Base-by-base conservation (phyloP, 371 early-diverging fungal species). In the Mucor piriformis region DNA sequence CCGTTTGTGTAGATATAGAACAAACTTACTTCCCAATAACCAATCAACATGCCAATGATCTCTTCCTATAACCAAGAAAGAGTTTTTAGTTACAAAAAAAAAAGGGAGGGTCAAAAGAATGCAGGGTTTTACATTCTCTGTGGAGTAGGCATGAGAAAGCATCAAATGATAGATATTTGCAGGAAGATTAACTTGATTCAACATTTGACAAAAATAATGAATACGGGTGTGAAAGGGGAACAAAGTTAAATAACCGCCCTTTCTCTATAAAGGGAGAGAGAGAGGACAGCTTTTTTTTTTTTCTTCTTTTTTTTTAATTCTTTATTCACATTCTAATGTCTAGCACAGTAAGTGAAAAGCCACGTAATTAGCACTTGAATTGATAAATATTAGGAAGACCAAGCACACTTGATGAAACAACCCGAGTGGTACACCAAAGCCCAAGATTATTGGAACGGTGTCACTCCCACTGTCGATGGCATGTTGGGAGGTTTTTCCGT, bases 401-500 rank as follows among this genome's bases (percentile, higher is more conserved):
- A 44, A 16, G 32, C 40, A 4, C 38, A 60, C 23, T 33, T 70
- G 23, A 74, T 76, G 73, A 48, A 64, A 20, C 57, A 70, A 38
- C 64, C 74, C 21, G 72, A 73, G 40, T 95, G 93, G 92, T 96
- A 96, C 72, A 75, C 73, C 13, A 93, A 96, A 62, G 96, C 96
- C 2, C 89, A 91, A 64, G 81, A 77, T 44, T 96, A 96, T 73
- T 96, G 96, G 96, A 81, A 86, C 18, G 70, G 54, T 20, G 82
- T 90, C 15, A 69, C 83, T 7, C 83, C 95, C 5, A 90, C 88
- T 12, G 84, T 91, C 25, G 83, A 93, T 61, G 95, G 95, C 38
- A 92, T 95, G 89, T 83, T 95, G 1, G 96, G 96, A 16, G 95
- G 95, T 3, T 88, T 93, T 47, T 89, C 84, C 8, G 55, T 69